Percentiles rank a stretch among this genome's conserved stretches.
These are phyloP conservation scores for Penicillium sp. DNA, from an alignment of 2,329 filamentous ascomycete genomes.

Conservation along the genomic window DNA sequence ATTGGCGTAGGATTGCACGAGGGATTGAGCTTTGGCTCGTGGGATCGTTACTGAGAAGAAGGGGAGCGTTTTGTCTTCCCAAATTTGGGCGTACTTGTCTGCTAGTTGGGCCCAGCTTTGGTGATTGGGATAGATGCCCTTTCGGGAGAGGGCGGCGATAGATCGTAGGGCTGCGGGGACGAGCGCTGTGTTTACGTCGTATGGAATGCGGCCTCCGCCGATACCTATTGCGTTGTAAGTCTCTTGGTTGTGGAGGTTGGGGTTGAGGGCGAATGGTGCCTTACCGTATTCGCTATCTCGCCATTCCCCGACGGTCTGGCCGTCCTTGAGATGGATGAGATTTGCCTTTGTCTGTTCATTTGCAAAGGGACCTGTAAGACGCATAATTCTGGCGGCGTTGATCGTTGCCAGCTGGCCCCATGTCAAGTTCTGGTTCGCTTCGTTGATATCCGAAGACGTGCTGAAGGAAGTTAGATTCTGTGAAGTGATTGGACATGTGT, in stretches of 20 bases:
- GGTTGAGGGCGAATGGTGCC: no score
- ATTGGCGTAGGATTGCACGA: slow-evolving; percentile 51
- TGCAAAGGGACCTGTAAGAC: slow-evolving; percentile 55
- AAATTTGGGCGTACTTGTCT: slow-evolving; percentile 55
- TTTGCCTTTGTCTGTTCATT: slow-evolving; percentile 52
- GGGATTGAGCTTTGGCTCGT: slow-evolving; percentile 42
- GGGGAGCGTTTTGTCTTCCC: slow-evolving; percentile 60
- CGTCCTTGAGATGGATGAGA: slow-evolving; percentile 57
- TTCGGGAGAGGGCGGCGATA: slow-evolving; percentile 53
- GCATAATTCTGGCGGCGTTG: slow-evolving; percentile 60
- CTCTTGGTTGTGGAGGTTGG: not conserved
- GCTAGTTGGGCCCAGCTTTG: slow-evolving; percentile 49
- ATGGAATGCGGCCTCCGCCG: slow-evolving; percentile 62
- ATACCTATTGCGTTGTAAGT: slow-evolving; percentile 33
- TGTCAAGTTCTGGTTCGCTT: slow-evolving; percentile 52
- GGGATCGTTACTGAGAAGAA: slow-evolving; percentile 57
- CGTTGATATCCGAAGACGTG: slow-evolving; percentile 49
- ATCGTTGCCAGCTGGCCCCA: slow-evolving; percentile 54
- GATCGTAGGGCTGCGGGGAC: slow-evolving; percentile 61
- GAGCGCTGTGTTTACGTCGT: slow-evolving; percentile 63
- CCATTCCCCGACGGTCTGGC: slow-evolving; percentile 60
- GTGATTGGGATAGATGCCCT: slow-evolving; percentile 53
- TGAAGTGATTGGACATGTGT: not conserved
- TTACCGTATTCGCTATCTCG: slow-evolving; percentile 58
- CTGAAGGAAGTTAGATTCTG: slow-evolving; percentile 30